phyloP scores from a whole-genome alignment of 148 eudicot species.

The Amaranthus cruentus region DNA sequence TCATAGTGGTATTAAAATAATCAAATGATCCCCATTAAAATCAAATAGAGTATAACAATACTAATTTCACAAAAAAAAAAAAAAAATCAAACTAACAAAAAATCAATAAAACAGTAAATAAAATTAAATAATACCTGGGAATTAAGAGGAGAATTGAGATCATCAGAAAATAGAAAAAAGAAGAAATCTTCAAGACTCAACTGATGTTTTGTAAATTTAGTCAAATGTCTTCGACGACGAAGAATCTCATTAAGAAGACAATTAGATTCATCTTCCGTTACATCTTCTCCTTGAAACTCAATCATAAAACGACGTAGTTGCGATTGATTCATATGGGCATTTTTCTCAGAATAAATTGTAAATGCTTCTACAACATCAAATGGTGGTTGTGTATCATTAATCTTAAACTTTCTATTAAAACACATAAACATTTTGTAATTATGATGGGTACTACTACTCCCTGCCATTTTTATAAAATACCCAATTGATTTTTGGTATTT shows the following conservation, averaged over 20 bases:
- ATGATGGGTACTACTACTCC: conserved; percentile 17
- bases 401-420: conserved; percentile 73
- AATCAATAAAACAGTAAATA: neutral
- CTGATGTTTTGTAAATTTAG: conserved; percentile 24
- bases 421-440: conserved; percentile 78
- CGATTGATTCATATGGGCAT: conserved; percentile 35
- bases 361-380: conserved; percentile 64
- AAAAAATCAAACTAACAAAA: neutral
- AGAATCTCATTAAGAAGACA: conserved; percentile 36
- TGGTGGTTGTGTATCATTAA: conserved; percentile 63
- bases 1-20: too few species aligned
- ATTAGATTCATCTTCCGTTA: conserved; percentile 33
- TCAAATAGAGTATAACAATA: neutral
- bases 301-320: conserved; percentile 55
- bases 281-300: conserved; percentile 54
- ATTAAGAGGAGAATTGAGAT: conserved; percentile 61
- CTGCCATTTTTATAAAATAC: neutral
- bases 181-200: conserved; percentile 70
- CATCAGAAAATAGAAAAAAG: conserved; percentile 48
- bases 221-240: conserved; percentile 29
- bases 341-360: conserved; percentile 28
- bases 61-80: neutral
- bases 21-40: neutral
- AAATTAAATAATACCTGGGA: conserved; percentile 35
- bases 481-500: neutral